phyloP scores from a whole-genome alignment of 345 rosid species.

The Clarkia xantiana region DNA sequence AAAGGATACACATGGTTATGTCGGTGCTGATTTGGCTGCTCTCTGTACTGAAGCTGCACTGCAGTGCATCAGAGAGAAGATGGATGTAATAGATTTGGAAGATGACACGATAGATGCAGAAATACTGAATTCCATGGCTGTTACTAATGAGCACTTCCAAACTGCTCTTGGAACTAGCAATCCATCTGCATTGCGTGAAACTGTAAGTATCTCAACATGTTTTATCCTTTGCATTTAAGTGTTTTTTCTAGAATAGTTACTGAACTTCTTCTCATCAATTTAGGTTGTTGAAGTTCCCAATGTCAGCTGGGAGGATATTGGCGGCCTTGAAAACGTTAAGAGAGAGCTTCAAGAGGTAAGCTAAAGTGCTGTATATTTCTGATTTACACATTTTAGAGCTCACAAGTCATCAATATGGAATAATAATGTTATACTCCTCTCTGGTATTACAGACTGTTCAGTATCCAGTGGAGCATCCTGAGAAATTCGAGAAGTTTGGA shows the following conservation, averaged over 20 bases:
- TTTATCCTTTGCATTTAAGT: not conserved
- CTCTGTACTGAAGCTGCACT: constrained; percentile 94
- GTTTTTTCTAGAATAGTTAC: not conserved
- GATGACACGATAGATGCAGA: constrained; percentile 91
- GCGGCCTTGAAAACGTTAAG: constrained; percentile 91
- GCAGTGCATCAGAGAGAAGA: constrained; percentile 94
- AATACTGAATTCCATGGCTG: constrained; percentile 86
- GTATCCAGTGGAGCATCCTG: constrained; percentile 98
- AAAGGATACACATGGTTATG: constrained; percentile 94
- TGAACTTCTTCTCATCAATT: not conserved
- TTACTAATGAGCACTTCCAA: constrained; percentile 77
- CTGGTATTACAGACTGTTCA: constrained; percentile 69
- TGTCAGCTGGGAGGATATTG: constrained; percentile 78
- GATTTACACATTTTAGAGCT: not conserved
- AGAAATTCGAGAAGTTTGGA: constrained; percentile 90
- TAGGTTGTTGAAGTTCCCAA: constrained; percentile 98
- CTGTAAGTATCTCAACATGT: constrained; percentile 2
- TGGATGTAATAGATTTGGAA: constrained; percentile 95
- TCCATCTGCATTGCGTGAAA: constrained; percentile 17
- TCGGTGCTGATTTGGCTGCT: constrained; percentile 97
- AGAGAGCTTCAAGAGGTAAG: constrained; percentile 94
- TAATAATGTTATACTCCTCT: not conserved
- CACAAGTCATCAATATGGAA: not conserved
- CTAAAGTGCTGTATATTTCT: not conserved
- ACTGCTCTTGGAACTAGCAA: constrained; percentile 34